A percentile compares a stretch with the other conserved stretches of the same genome.
Conservation (phyloP, 2,329 filamentous ascomycete genomes). For the Stenocarpella maydis region DNA sequence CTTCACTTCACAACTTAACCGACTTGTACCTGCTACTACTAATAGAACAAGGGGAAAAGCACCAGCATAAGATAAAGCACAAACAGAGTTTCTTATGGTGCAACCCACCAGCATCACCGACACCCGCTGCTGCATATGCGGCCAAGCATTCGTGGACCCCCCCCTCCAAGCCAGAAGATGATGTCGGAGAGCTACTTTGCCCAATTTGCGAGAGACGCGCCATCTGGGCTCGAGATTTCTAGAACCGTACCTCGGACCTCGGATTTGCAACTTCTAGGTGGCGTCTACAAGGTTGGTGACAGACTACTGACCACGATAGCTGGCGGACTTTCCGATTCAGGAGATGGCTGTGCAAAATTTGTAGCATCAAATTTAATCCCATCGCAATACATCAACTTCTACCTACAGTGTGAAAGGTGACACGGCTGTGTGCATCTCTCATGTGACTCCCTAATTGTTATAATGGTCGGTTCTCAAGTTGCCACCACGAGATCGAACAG, state of each 20-base stretch:
- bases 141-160: neutral
- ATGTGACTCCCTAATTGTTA: neutral
- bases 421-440: neutral
- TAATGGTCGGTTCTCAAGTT: too few relatives aligned
- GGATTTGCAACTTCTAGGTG: neutral
- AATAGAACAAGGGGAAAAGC: neutral
- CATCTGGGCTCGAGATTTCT: neutral
- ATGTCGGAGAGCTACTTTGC: neutral
- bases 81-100: neutral
- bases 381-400: too few relatives aligned
- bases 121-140: constrained; percentile 5
- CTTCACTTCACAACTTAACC: neutral
- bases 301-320: neutral
- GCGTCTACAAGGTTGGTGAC: too few relatives aligned
- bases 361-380: neutral
- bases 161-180: neutral
- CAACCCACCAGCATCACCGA: neutral
- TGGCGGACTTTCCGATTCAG: neutral
- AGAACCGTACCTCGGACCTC: too few relatives aligned
- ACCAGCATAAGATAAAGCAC: neutral
- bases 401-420: neutral
- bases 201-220: neutral
- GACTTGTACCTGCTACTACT: neutral
- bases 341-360: neutral
- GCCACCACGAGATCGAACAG: too few relatives aligned